phyloP scores from a whole-genome alignment of 768 basidiomycete genomes.

The Trametes cingulata region DNA sequence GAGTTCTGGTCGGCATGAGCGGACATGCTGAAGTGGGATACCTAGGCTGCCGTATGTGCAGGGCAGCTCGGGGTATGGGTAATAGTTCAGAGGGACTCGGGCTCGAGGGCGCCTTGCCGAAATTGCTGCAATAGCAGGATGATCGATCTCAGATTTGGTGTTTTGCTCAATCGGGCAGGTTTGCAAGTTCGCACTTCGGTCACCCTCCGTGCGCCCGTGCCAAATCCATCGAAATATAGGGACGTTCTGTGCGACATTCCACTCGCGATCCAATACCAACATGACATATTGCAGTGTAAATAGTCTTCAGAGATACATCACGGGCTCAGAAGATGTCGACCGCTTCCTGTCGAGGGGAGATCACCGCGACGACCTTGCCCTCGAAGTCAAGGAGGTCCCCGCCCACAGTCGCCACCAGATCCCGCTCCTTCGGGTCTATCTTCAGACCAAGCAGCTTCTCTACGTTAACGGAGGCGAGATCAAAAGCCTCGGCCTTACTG shows the following conservation, averaged over 20 bases:
- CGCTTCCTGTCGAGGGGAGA: conserved; percentile 31
- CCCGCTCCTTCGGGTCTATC: conserved; percentile 25
- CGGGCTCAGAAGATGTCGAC: conserved; percentile 39
- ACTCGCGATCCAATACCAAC: too few relatives aligned
- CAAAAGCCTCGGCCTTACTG: conserved; percentile 47
- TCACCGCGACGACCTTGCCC: conserved; percentile 38
- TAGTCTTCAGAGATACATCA: too few relatives aligned
- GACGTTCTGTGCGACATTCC: too few relatives aligned
- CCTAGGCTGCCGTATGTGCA: neutral
- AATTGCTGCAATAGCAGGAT: neutral
- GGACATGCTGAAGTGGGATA: neutral
- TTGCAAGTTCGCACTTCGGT: neutral
- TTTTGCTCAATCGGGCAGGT: neutral
- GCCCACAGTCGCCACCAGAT: conserved; percentile 36
- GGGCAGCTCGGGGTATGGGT: too few relatives aligned
- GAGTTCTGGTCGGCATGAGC: neutral
- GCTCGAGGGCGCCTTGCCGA: neutral
- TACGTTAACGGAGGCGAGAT: conserved; percentile 54
- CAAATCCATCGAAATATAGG: too few relatives aligned
- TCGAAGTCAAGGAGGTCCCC: conserved; percentile 37
- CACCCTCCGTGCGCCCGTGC: too few relatives aligned
- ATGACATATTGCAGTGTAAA: too few relatives aligned
- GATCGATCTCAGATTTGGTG: conserved; percentile 17
- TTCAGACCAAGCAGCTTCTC: conserved; percentile 50
- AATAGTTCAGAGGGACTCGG: too few relatives aligned